phyloP scores from a whole-genome alignment of 1,284 basidiomycete genomes.

The Ganoderma resinaceum region DNA sequence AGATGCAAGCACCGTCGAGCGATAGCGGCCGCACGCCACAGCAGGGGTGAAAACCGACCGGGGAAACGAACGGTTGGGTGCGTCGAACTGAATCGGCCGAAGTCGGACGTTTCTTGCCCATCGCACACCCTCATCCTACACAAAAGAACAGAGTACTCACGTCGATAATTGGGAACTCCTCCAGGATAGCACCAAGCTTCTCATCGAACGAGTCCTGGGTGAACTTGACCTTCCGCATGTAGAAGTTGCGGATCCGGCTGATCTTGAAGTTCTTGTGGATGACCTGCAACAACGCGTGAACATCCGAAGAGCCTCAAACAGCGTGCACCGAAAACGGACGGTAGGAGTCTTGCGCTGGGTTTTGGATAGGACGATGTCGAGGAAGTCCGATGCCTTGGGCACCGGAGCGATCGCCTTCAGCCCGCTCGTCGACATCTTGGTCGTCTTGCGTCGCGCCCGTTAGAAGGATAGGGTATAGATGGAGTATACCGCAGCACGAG shows the following conservation, averaged over 20 bases:
- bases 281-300: slow-evolving; percentile 54
- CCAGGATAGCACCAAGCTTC: slow-evolving; percentile 92
- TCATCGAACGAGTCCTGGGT: slow-evolving; percentile 98
- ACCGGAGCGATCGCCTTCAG: slow-evolving; percentile 97
- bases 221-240: slow-evolving; percentile 99
- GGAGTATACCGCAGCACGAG: not conserved
- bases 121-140: not conserved
- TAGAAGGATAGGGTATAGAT: not conserved
- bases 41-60: no score
- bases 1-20: no score
- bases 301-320: not conserved
- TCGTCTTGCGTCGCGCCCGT: not conserved
- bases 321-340: slow-evolving; percentile 50
- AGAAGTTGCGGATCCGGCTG: slow-evolving; percentile 91
- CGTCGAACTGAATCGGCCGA: not conserved
- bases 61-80: not conserved
- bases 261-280: slow-evolving; percentile 99
- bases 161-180: slow-evolving; percentile 97
- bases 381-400: slow-evolving; percentile 92
- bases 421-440: slow-evolving; percentile 83
- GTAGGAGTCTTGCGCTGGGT: slow-evolving; percentile 98
- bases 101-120: not conserved
- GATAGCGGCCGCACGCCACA: no score
- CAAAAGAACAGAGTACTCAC: slow-evolving; percentile 53
- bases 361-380: slow-evolving; percentile 94